Conservation (phyloP, 352 stramenopile genomes). For the Aphanomyces invadans region DNA sequence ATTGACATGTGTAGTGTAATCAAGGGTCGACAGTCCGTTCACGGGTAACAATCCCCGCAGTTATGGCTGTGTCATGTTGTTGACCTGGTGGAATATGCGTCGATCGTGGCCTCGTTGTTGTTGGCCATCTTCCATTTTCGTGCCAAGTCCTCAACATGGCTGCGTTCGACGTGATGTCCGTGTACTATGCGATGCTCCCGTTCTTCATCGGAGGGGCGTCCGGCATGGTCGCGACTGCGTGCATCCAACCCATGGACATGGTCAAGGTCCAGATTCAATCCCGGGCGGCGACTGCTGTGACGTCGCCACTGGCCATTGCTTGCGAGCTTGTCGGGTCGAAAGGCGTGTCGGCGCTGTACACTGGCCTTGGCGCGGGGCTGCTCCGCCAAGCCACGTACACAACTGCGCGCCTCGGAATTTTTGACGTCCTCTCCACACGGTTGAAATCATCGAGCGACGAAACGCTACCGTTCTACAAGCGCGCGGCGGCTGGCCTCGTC, state of each 20-base stretch:
- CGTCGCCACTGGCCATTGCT: not conserved
- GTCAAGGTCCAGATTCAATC: constrained; percentile 14
- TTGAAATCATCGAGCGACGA: not conserved
- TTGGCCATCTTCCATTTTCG: too few species aligned
- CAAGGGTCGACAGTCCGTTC: too few species aligned
- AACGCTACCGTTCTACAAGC: constrained; percentile 15
- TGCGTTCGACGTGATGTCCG: not conserved
- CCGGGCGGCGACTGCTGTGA: not conserved
- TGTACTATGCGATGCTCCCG: not conserved
- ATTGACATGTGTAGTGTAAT: not conserved
- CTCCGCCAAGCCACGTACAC: constrained; percentile 9
- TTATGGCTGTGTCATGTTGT: too few species aligned
- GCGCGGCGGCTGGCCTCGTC: not conserved
- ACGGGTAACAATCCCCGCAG: too few species aligned
- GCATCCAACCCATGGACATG: constrained; percentile 11
- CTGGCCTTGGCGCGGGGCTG: not conserved
- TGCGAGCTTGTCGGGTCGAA: not conserved
- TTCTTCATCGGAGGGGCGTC: constrained; percentile 6
- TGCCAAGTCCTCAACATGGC: not conserved
- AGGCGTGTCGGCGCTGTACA: not conserved
- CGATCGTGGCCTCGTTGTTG: too few species aligned
- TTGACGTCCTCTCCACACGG: not conserved
- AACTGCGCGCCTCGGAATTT: constrained; percentile 5
- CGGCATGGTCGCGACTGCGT: constrained; percentile 2
- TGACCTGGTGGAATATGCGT: too few species aligned